phyloP scores from a whole-genome alignment of 495 filamentous ascomycete genomes.

The Pseudoneurospora amorphoporcata region DNA sequence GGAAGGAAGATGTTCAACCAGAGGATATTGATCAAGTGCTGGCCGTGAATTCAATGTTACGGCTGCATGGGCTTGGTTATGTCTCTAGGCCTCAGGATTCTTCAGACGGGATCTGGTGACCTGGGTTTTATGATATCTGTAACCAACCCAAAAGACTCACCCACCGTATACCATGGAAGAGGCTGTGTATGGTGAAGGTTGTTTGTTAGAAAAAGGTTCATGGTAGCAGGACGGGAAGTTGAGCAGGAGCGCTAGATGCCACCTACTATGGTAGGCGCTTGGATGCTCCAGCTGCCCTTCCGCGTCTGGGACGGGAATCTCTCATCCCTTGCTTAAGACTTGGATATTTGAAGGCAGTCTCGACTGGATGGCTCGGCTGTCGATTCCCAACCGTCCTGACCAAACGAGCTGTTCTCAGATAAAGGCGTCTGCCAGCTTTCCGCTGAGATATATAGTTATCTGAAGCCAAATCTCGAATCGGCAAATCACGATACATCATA shows the following conservation, averaged over 20 bases:
- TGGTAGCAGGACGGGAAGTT: not conserved
- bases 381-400: not conserved
- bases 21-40: not conserved
- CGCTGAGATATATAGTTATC: not conserved
- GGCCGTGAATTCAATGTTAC: not conserved
- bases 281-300: not conserved
- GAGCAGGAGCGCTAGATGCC: not conserved
- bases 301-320: not conserved
- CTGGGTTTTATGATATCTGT: not conserved
- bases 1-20: not conserved
- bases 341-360: not conserved
- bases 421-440: not conserved
- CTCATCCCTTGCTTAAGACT: not conserved
- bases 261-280: not conserved
- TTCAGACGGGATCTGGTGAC: not conserved
- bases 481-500: not conserved
- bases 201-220: not conserved
- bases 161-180: not conserved
- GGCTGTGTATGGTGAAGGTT: not conserved
- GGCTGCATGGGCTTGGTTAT: not conserved
- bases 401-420: not conserved
- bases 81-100: not conserved
- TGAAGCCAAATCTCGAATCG: not conserved
- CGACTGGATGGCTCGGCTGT: not conserved
- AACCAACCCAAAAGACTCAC: too few relatives aligned